phyloP scores from a whole-genome alignment of 345 rosid genomes.

The Psidium friedrichsthalianum region DNA sequence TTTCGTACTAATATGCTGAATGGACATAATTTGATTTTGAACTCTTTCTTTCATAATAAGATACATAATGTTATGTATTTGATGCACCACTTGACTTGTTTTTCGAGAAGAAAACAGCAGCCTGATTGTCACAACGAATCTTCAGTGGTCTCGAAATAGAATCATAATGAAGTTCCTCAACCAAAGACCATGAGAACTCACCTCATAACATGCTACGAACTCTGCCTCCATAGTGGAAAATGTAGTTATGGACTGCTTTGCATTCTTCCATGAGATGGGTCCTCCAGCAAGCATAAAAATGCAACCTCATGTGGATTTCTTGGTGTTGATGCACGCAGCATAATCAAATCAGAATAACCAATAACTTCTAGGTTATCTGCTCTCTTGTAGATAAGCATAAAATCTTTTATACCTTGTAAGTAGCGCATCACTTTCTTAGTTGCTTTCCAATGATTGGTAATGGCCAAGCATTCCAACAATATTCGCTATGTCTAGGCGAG shows the following conservation, averaged over 20 bases:
- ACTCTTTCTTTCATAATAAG: background rate
- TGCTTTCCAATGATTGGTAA: background rate
- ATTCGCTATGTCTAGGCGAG: background rate
- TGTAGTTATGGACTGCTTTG: background rate
- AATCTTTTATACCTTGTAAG: background rate
- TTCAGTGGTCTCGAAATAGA: background rate
- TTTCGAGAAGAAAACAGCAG: background rate
- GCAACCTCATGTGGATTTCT: background rate
- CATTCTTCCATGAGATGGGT: background rate
- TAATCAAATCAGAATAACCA: background rate
- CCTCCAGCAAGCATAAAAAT: background rate
- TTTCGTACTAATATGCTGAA: background rate
- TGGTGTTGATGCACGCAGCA: background rate
- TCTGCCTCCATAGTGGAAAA: background rate
- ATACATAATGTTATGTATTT: background rate
- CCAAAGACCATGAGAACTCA: background rate
- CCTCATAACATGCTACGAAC: background rate
- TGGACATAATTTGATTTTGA: background rate
- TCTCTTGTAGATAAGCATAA: background rate
- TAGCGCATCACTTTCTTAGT: background rate
- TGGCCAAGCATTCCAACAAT: background rate
- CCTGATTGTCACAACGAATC: background rate
- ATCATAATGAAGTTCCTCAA: background rate
- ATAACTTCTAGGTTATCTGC: background rate
- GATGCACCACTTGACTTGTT: background rate